Conservation (phyloP, 2,329 filamentous ascomycete genomes). For the Phialophora expanda region DNA sequence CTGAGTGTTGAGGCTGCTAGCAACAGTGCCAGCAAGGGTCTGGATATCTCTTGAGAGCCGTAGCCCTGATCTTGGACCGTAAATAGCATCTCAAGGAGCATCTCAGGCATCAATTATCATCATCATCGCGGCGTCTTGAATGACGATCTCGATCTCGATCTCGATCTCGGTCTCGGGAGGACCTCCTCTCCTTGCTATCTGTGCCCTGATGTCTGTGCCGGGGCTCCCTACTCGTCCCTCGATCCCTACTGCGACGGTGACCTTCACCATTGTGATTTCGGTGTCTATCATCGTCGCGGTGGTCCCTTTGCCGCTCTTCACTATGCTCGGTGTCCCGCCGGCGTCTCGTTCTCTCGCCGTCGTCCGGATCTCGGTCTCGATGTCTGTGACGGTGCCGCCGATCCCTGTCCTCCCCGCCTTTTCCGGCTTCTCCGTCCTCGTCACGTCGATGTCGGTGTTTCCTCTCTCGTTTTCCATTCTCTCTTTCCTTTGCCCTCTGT, state of each 20-base stretch:
- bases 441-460: conserved; percentile 49
- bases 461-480: conserved; percentile 56
- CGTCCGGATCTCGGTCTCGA: conserved; percentile 6
- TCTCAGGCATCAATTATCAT: conserved; percentile 14
- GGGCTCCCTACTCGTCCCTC: conserved; percentile 6
- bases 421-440: conserved; percentile 14
- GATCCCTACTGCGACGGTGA: conserved; percentile 4
- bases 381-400: conserved; percentile 21
- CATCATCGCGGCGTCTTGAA: conserved; percentile 17
- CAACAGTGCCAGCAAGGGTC: background rate
- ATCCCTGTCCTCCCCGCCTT: conserved; percentile 5
- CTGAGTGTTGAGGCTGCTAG: background rate
- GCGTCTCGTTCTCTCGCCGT: conserved; percentile 5
- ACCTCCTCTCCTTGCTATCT: conserved; percentile 40
- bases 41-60: background rate
- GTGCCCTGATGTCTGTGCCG: conserved; percentile 26
- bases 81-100: conserved; percentile 2
- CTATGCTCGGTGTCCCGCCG: background rate
- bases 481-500: conserved; percentile 67
- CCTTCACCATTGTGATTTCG: conserved; percentile 5
- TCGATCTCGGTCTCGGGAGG: conserved; percentile 12
- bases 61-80: background rate
- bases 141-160: conserved; percentile 12
- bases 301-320: background rate
- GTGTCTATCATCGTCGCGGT: conserved; percentile 13